Evolutionary conservation across 768 basidiomycete species (phyloP).

Genomic region (Boletus edulis): DNA sequence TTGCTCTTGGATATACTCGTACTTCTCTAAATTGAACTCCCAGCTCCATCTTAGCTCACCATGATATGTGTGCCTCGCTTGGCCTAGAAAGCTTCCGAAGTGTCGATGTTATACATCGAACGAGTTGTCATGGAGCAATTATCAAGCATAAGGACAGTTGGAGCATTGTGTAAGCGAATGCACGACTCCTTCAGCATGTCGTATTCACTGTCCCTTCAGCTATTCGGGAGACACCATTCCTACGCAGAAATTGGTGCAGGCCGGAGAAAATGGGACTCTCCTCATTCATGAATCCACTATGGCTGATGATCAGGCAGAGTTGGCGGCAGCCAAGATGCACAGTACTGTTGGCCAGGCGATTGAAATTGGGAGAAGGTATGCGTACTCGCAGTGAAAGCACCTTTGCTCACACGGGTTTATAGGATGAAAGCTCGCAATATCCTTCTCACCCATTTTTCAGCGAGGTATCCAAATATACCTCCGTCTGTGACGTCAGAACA

Average conservation of each 20-base stretch:
- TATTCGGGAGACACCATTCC: conserved; percentile 94
- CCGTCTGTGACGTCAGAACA: conserved; percentile 32
- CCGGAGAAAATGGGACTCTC: conserved; percentile 68
- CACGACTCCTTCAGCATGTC: not conserved
- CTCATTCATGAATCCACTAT: conserved; percentile 95
- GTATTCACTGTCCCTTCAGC: conserved; percentile 37
- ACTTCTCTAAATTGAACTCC: not conserved
- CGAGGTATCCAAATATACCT: conserved; percentile 88
- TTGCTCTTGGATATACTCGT: not conserved
- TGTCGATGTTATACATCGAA: conserved; percentile 73
- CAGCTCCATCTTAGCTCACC: conserved; percentile 45
- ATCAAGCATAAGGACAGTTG: conserved; percentile 61
- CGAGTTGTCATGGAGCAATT: conserved; percentile 68
- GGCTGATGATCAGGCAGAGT: conserved; percentile 75
- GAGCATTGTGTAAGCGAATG: conserved; percentile 38
- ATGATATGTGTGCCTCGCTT: conserved; percentile 47
- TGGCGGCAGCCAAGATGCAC: conserved; percentile 78
- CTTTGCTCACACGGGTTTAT: not conserved
- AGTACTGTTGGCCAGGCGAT: conserved; percentile 91
- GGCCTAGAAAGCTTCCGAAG: conserved; percentile 61
- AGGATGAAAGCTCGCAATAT: conserved; percentile 86
- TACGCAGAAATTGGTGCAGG: conserved; percentile 58
- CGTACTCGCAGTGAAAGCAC: not conserved
- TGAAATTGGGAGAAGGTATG: conserved; percentile 66
- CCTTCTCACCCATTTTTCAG: conserved; percentile 95